Percentiles rank a stretch among this genome's conserved stretches.
Conservation (phyloP, 2,329 filamentous ascomycete species). For the Fusarium falciforme region DNA sequence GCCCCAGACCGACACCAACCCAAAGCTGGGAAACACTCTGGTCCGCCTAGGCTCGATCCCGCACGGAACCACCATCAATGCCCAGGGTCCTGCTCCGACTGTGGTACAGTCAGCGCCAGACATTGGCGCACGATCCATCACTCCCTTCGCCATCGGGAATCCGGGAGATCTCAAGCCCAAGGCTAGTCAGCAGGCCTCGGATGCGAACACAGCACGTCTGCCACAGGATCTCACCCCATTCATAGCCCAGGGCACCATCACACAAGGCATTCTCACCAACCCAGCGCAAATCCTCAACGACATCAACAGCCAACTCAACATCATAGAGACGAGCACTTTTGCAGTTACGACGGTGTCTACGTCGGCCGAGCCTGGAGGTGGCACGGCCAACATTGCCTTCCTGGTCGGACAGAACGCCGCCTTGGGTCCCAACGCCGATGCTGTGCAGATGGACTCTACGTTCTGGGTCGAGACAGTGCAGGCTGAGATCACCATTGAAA, state of each 20-base stretch:
- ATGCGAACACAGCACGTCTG: background rate
- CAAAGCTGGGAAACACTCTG: background rate
- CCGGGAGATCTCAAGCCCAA: background rate
- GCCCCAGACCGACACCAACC: background rate
- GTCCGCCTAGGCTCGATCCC: constrained; percentile 7
- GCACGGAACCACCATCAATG: constrained; percentile 13
- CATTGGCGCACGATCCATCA: background rate
- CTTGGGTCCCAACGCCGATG: background rate
- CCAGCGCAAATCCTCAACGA: constrained; percentile 6
- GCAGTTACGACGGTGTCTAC: background rate
- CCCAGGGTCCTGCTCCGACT: background rate
- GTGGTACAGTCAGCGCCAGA: background rate
- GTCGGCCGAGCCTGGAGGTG: background rate
- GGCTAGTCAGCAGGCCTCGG: background rate
- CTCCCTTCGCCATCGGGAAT: constrained; percentile 1
- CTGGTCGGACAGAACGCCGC: background rate
- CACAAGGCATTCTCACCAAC: constrained; percentile 1
- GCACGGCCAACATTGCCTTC: constrained; percentile 13
- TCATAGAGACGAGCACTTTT: constrained; percentile 10
- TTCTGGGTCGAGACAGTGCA: constrained; percentile 7
- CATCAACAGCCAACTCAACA: constrained; percentile 13
- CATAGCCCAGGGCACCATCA: background rate
- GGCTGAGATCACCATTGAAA: background rate
- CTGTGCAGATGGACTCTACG: constrained; percentile 1
- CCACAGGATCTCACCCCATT: constrained; percentile 2